Evolutionary conservation across 2,329 filamentous ascomycete genomes (phyloP).

Genomic region (Colletotrichum sidae): DNA sequence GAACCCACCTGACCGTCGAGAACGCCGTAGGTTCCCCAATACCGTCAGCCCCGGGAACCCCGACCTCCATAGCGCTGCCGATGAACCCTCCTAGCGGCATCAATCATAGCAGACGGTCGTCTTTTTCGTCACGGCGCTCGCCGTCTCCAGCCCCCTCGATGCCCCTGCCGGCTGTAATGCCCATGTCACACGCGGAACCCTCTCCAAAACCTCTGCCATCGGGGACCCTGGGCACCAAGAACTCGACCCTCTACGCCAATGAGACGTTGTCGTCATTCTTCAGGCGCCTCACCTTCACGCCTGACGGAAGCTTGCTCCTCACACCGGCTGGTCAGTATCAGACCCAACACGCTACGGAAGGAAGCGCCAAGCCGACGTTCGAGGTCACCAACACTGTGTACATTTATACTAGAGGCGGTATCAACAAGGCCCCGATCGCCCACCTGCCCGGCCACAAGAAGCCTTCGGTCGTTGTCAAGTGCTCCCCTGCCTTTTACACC

Average conservation of each 20-base stretch:
- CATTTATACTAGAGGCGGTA: slow-evolving; percentile 94
- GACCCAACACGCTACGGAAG: slow-evolving; percentile 74
- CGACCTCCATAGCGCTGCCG: slow-evolving; percentile 87
- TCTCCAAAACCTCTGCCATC: slow-evolving; percentile 81
- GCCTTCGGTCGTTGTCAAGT: slow-evolving; percentile 94
- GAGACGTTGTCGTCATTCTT: slow-evolving; percentile 98
- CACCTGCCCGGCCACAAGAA: slow-evolving; percentile 98
- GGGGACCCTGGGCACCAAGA: slow-evolving; percentile 76
- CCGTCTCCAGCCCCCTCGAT: slow-evolving; percentile 94
- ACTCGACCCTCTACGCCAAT: slow-evolving; percentile 92
- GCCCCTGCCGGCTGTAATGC: slow-evolving; percentile 94
- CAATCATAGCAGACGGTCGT: slow-evolving; percentile 73
- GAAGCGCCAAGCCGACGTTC: slow-evolving; percentile 79
- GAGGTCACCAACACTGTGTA: slow-evolving; percentile 98
- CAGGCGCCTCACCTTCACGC: slow-evolving; percentile 90
- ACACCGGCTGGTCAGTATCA: slow-evolving; percentile 97
- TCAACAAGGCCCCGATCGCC: slow-evolving; percentile 95
- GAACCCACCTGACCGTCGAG: slow-evolving; percentile 71
- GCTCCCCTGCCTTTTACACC: slow-evolving; percentile 90
- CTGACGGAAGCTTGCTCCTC: slow-evolving; percentile 92
- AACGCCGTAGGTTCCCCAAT: slow-evolving; percentile 80
- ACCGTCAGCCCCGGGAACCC: slow-evolving; percentile 92
- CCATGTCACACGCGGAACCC: slow-evolving; percentile 72
- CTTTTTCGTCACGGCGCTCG: slow-evolving; percentile 88
- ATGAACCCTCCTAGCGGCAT: slow-evolving; percentile 96